Conservation (phyloP, 495 filamentous ascomycete species). For the Hypomontagnella submonticulosa region DNA sequence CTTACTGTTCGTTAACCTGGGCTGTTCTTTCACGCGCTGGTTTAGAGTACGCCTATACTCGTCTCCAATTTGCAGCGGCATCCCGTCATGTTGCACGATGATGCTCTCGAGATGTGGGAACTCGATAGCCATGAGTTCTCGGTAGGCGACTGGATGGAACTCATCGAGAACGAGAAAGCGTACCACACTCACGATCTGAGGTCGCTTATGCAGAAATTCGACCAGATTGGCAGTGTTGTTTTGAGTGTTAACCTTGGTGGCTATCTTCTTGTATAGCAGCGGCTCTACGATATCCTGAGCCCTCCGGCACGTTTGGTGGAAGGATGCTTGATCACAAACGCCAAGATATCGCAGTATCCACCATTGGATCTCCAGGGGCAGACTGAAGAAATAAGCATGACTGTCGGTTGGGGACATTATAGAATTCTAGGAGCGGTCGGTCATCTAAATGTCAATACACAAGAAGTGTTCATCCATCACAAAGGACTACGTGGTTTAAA, state of each 20-base stretch:
- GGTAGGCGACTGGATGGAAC: conserved; percentile 36
- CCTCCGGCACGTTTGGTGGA: conserved; percentile 21
- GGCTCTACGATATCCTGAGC: conserved; percentile 30
- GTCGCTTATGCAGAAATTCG: conserved; percentile 22
- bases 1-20: conserved; percentile 33
- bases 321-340: conserved; percentile 23
- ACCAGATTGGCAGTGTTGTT: conserved; percentile 27
- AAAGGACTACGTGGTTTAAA: conserved; percentile 10
- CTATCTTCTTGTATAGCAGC: conserved; percentile 26
- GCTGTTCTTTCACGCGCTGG: conserved; percentile 30
- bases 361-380: conserved; percentile 38
- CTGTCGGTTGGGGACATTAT: conserved; percentile 16
- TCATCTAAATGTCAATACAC: conserved; percentile 5
- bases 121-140: conserved; percentile 33
- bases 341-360: conserved; percentile 35
- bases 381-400: conserved; percentile 15
- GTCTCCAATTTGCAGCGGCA: conserved; percentile 16
- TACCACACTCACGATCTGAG: conserved; percentile 23
- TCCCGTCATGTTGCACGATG: conserved; percentile 27
- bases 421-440: neutral
- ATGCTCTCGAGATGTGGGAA: conserved; percentile 38
- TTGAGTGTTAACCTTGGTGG: conserved; percentile 14
- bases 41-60: conserved; percentile 29
- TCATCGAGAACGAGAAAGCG: conserved; percentile 34
- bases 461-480: conserved; percentile 3